Evolutionary conservation across 768 basidiomycete genomes (phyloP), one percentile per base, ranked within the genome.

Genomic region (Suillus brevipes): DNA sequence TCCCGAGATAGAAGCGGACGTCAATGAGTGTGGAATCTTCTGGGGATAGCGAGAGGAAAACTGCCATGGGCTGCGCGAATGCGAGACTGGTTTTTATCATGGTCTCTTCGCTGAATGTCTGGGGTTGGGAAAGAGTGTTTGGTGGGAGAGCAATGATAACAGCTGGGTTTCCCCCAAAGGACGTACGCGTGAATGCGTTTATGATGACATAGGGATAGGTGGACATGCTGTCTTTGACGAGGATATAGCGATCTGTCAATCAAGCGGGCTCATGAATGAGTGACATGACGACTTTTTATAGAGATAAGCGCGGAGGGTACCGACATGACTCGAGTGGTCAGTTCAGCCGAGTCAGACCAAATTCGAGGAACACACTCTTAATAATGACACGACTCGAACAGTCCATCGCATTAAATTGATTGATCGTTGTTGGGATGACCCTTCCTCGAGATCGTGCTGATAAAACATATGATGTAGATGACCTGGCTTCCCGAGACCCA

Each of bases 101-200:
- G n/a, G 61, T 67, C 14, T n/a, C 49, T 28, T 50, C 49, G 49
- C 25, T 50, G 37, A 38, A 55, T 57, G 42, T 63, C 60, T 28
- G 59, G 38, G 42, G 42, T 28, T 49, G 31, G 43, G 63, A 37
- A 49, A 47, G 49, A 64, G 62, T 43, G 12, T 42, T 62, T 20
- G 64, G 53, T 8, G 69, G 65, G 23, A 68, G 57, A 60, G 82
- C 76, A 60, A 81, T 71, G 47, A 83, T 71, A 7, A 74, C 76
- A 4, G 83, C 82, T 0, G 83, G 83, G 66, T 84, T 85, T 2
- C 84, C 83, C 14, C 75, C 73, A 70, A 81, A 74, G 62, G 80
- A 63, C 66, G 77, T 65, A 64, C 72, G 70, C 65, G 85, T 67
- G 73, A 84, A 79, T 64, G 85, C 84, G 56, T 84, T 74, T 65